Percentiles rank a stretch among this genome's conserved stretches.
These are phyloP conservation scores for Rhodotorula graminis DNA, from an alignment of 768 basidiomycete species.

Conservation along the genomic window DNA sequence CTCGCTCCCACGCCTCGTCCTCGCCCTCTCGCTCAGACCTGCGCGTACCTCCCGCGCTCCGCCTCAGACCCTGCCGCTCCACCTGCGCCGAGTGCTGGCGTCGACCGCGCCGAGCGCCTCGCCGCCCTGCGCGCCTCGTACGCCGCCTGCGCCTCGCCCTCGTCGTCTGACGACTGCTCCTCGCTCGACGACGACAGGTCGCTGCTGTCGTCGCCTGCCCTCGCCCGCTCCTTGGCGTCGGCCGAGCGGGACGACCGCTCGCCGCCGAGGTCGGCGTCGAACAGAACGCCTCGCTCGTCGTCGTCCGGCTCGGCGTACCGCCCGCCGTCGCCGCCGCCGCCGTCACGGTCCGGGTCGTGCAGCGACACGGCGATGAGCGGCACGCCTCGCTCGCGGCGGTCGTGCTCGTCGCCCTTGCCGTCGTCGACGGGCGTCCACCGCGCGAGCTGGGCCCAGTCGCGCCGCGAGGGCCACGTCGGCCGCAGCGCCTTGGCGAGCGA, in stretches of 20 bases:
- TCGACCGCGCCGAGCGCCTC: too few species aligned
- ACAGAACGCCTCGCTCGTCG: not conserved
- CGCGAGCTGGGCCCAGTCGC: too few species aligned
- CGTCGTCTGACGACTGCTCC: not conserved
- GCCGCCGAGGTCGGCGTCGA: not conserved
- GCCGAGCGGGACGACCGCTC: not conserved
- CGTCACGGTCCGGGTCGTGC: not conserved
- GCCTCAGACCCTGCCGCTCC: too few species aligned
- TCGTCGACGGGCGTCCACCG: too few species aligned
- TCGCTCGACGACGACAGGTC: not conserved
- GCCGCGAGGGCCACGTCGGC: too few species aligned
- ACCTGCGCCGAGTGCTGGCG: not conserved
- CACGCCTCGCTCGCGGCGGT: too few species aligned
- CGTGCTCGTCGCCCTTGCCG: too few species aligned
- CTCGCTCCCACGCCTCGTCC: too few species aligned
- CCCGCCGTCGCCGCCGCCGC: not conserved
- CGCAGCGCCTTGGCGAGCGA: too few species aligned
- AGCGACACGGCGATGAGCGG: not conserved
- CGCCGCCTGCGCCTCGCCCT: not conserved
- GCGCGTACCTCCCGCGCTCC: not conserved
- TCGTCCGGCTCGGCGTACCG: not conserved
- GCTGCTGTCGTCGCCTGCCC: not conserved
- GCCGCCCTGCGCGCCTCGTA: not conserved
- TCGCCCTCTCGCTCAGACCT: not conserved
- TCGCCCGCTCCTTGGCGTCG: not conserved